Percentiles rank a stretch among this genome's conserved stretches.
These are phyloP conservation scores for Colletotrichum simmondsii DNA, from an alignment of 2,329 filamentous ascomycete genomes.

Conservation along the genomic window DNA sequence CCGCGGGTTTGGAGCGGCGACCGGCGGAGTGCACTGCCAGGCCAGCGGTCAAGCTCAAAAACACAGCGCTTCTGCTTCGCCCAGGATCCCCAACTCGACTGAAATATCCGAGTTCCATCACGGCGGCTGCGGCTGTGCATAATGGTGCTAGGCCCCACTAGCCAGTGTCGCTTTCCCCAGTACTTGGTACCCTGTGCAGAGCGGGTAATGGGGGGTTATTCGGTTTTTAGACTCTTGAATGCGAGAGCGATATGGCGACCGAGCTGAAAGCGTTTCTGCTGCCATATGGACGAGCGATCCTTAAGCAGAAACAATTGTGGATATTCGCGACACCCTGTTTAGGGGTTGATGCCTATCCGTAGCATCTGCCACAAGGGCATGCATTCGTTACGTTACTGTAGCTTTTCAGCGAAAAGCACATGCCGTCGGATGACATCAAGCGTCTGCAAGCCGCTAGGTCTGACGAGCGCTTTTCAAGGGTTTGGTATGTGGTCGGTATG, in stretches of 20 bases:
- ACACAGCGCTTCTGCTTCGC: background rate
- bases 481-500: background rate
- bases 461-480: slow-evolving; percentile 8
- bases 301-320: slow-evolving; percentile 4
- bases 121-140: slow-evolving; percentile 30
- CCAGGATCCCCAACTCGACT: slow-evolving; percentile 6
- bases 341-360: background rate
- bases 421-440: slow-evolving; percentile 32
- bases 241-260: slow-evolving; percentile 8
- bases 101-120: slow-evolving; percentile 10
- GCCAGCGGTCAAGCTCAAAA: background rate
- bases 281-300: background rate
- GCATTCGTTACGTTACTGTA: background rate
- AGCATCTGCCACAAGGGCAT: background rate
- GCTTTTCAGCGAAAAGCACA: background rate
- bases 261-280: background rate
- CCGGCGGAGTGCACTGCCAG: slow-evolving; percentile 25
- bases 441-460: slow-evolving; percentile 3
- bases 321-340: background rate
- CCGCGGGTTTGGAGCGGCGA: slow-evolving; percentile 17
- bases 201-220: background rate
- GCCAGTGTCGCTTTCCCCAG: background rate
- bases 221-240: slow-evolving; percentile 5
- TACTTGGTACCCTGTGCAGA: background rate
- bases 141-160: slow-evolving; percentile 20